These are phyloP conservation scores for Adenanthera pavonina DNA, from an alignment of 306 rosid species.

Conservation along the genomic window DNA sequence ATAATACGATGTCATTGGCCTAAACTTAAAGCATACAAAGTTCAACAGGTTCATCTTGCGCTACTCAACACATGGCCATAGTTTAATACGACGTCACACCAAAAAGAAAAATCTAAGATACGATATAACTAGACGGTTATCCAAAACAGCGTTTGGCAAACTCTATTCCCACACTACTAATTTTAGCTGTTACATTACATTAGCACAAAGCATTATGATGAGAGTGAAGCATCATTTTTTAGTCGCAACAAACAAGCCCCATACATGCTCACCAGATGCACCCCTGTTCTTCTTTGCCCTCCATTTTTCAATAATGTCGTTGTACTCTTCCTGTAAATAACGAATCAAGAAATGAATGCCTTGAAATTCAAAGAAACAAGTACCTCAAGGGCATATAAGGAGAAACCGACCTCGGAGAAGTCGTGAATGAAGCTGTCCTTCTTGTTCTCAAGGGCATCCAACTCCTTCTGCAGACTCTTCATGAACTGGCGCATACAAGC, in stretches of 20 bases:
- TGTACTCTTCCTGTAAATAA: slow-evolving; percentile 63
- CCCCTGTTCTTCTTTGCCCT: slow-evolving; percentile 62
- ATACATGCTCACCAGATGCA: slow-evolving; percentile 63
- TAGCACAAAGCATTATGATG: neutral
- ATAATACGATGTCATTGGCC: neutral
- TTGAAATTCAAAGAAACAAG: slow-evolving; percentile 22
- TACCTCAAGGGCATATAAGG: slow-evolving; percentile 17
- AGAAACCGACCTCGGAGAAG: slow-evolving; percentile 70
- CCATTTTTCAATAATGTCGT: slow-evolving; percentile 62
- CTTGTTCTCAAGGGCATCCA: slow-evolving; percentile 65
- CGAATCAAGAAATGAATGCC: slow-evolving; percentile 12
- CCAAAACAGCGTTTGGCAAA: slow-evolving; percentile 31
- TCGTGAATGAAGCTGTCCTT: slow-evolving; percentile 67
- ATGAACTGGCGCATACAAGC: slow-evolving; percentile 59
- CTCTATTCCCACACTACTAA: slow-evolving; percentile 11
- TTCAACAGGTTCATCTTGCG: neutral
- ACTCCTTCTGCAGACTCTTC: slow-evolving; percentile 66
- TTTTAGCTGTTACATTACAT: slow-evolving; percentile 1
- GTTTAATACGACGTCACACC: neutral
- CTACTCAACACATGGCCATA: neutral
- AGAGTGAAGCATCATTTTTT: slow-evolving; percentile 52
- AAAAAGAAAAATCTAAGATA: slow-evolving; percentile 1
- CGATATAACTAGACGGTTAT: slow-evolving; percentile 9
- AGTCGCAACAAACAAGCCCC: slow-evolving; percentile 80
- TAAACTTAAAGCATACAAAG: neutral